Evolutionary conservation across 495 filamentous ascomycete genomes (phyloP), one percentile per base, ranked within the genome.

Genomic region (Xylaria flabelliformis): DNA sequence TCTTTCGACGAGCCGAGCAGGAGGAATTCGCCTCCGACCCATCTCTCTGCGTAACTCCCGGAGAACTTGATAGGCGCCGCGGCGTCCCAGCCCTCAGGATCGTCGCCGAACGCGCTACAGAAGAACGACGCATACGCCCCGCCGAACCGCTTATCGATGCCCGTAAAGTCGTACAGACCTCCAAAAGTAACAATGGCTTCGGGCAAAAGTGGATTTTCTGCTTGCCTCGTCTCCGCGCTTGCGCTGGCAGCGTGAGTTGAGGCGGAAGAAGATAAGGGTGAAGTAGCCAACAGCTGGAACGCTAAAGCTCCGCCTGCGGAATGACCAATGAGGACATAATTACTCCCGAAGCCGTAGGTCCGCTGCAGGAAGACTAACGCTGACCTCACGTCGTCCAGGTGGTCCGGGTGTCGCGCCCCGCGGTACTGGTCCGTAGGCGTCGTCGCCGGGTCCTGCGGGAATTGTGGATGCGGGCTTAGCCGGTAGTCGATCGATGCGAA

Each of bases 401-500:
- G 93, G 55, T 91, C 89, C 0, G 94, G 94, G 74, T 97, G 93
- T 21, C 76, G 81, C 1, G 89, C 90, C 64, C 80, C 78, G 46
- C 83, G 83, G 66, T 76, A 83, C 62, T 83, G 79, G 7, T 74
- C 72, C 67, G 76, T 71, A 34, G 73, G 78, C 71, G 63, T 72
- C 32, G 24, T 70, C 19, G 64, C 71, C 59, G 81, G 81, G 75
- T 87, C 82, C 73, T 88, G 85, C 0, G 90, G 85, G 78, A 89
- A 84, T 10, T 77, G 69, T 0, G 92, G 91, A 78, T 96, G 88
- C 1, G 92, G 86, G 32, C 91, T 94, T 32, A 97, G 88, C 24
- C 94, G 90, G 85, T 97, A 97, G 74, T 92, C 90, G 69, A 97
- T 82, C 4, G 91, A 92, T 44, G 90, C 91, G 73, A 94, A 85